A percentile compares a stretch with the other conserved stretches of the same genome.
Evolutionary conservation across 208 protist genomes (phyloP).

Genomic region (Wallacemonas rigidus): DNA sequence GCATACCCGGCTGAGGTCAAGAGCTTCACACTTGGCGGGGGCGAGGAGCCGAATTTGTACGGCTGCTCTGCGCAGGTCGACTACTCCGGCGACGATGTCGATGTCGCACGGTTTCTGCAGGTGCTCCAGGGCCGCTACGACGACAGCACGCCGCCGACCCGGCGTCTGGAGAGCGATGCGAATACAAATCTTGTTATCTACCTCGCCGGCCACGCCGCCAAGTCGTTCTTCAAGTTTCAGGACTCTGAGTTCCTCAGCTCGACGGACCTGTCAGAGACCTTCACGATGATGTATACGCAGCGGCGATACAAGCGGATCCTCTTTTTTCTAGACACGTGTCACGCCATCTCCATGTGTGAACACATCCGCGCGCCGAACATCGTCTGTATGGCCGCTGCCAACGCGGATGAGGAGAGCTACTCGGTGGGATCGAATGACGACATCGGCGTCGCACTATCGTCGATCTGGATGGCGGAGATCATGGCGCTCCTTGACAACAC

Average conservation of each 20-base stretch:
- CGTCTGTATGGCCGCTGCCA: slow-evolving; percentile 66
- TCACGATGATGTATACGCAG: slow-evolving; percentile 95
- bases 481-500: slow-evolving; percentile 64
- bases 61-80: slow-evolving; percentile 95
- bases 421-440: slow-evolving; percentile 70
- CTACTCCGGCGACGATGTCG: slow-evolving; percentile 97
- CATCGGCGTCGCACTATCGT: slow-evolving; percentile 86
- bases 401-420: slow-evolving; percentile 61
- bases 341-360: slow-evolving; percentile 91
- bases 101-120: slow-evolving; percentile 95
- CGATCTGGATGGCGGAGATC: slow-evolving; percentile 92
- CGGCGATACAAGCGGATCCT: slow-evolving; percentile 92
- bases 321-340: slow-evolving; percentile 97
- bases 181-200: slow-evolving; percentile 97
- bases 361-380: slow-evolving; percentile 84
- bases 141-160: slow-evolving; percentile 87
- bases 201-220: slow-evolving; percentile 95
- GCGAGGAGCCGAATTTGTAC: slow-evolving; percentile 70
- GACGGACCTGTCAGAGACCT: slow-evolving; percentile 92
- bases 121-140: slow-evolving; percentile 95
- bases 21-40: slow-evolving; percentile 23
- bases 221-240: slow-evolving; percentile 98
- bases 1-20: slow-evolving; percentile 79
- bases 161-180: slow-evolving; percentile 93
- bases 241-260: slow-evolving; percentile 92